Conservation (phyloP, 805 yeast species). For the Yamadazyma philogaea region DNA sequence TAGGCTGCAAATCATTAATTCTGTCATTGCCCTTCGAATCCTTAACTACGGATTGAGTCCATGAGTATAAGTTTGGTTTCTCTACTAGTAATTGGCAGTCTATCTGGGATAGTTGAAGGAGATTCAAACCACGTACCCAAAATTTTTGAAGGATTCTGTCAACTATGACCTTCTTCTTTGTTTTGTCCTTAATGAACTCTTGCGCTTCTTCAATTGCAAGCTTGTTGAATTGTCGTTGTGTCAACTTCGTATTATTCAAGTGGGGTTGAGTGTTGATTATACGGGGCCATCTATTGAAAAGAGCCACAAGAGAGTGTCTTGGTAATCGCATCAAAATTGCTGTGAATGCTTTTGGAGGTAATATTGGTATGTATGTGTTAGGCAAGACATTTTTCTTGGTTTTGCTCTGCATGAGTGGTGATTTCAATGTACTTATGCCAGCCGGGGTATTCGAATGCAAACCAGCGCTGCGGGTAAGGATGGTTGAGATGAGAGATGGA, state of each 20-base stretch:
- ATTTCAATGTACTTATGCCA: not conserved
- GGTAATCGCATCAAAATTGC: conserved; percentile 28
- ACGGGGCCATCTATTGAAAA: conserved; percentile 34
- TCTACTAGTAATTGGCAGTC: conserved; percentile 66
- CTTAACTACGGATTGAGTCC: conserved; percentile 49
- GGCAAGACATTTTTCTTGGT: conserved; percentile 29
- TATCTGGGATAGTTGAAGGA: conserved; percentile 65
- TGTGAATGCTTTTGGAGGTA: conserved; percentile 19
- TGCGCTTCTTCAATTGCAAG: conserved; percentile 17
- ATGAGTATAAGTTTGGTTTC: conserved; percentile 45
- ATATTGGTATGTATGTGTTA: conserved; percentile 36
- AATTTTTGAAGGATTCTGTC: conserved; percentile 47
- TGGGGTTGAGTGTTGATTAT: conserved; percentile 28
- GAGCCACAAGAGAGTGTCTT: conserved; percentile 29
- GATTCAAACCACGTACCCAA: conserved; percentile 58
- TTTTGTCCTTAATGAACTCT: conserved; percentile 9
- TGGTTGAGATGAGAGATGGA: conserved; percentile 1
- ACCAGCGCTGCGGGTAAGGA: conserved; percentile 3
- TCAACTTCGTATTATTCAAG: conserved; percentile 9
- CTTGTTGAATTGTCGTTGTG: conserved; percentile 23
- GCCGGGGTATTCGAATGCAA: not conserved
- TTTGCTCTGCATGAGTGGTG: not conserved
- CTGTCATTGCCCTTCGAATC: conserved; percentile 30
- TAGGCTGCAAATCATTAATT: conserved; percentile 47
- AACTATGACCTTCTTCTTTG: conserved; percentile 32